phyloP scores from a whole-genome alignment of 768 basidiomycete genomes.

The Suillus tomentosus region DNA sequence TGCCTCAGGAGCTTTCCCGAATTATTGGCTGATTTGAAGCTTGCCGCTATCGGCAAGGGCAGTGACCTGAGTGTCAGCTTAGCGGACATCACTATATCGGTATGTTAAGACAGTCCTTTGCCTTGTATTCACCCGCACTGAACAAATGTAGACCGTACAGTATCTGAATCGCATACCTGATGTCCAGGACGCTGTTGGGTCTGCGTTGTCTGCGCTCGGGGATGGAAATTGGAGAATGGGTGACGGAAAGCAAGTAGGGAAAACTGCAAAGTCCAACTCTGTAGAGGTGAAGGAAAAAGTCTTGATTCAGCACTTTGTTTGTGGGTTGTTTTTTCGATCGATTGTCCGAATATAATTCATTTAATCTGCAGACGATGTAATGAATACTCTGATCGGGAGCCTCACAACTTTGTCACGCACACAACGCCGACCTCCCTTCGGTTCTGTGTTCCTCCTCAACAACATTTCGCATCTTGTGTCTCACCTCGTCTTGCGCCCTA shows the following conservation, averaged over 20 bases:
- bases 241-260: constrained; percentile 69
- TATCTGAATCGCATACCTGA: constrained; percentile 73
- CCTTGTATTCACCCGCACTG: neutral
- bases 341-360: neutral
- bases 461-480: constrained; percentile 72
- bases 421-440: constrained; percentile 62
- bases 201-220: constrained; percentile 69
- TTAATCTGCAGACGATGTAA: constrained; percentile 64
- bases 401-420: constrained; percentile 64
- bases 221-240: constrained; percentile 96
- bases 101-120: constrained; percentile 25
- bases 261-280: constrained; percentile 37
- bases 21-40: constrained; percentile 76
- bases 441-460: constrained; percentile 79
- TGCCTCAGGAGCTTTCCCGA: constrained; percentile 86
- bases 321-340: constrained; percentile 42
- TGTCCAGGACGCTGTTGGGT: constrained; percentile 65
- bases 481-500: constrained; percentile 55
- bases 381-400: constrained; percentile 61
- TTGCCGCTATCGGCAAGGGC: constrained; percentile 49
- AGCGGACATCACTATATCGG: constrained; percentile 59
- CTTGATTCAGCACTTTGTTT: constrained; percentile 74
- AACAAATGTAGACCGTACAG: constrained; percentile 55
- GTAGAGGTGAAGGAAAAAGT: constrained; percentile 57
- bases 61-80: constrained; percentile 66